These are phyloP conservation scores for Aspergillus affinis DNA, from an alignment of 495 filamentous ascomycete species.

Conservation along the genomic window DNA sequence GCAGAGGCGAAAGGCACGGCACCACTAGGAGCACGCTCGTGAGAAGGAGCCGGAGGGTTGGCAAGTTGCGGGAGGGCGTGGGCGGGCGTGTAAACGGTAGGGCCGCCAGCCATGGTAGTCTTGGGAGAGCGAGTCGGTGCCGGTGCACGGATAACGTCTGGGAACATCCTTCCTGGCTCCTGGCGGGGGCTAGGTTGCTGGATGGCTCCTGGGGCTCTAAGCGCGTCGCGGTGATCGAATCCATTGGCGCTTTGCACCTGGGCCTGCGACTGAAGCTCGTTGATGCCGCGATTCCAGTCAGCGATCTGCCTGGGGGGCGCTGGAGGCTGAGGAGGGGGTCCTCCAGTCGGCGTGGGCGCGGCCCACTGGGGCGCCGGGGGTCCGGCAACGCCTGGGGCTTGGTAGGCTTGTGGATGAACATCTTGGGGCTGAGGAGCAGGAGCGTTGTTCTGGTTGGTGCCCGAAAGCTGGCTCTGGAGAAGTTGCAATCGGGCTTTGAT, in stretches of 20 bases:
- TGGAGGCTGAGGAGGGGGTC: slow-evolving; percentile 60
- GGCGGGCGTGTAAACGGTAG: slow-evolving; percentile 60
- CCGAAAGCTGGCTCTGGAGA: slow-evolving; percentile 72
- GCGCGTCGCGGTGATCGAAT: slow-evolving; percentile 72
- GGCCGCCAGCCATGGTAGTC: slow-evolving; percentile 53
- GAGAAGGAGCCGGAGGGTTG: slow-evolving; percentile 49
- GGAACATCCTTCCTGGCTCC: slow-evolving; percentile 70
- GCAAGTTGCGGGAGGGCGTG: slow-evolving; percentile 63
- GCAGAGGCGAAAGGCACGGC: slow-evolving; percentile 38
- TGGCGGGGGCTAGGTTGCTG: slow-evolving; percentile 69
- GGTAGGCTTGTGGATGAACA: slow-evolving; percentile 83
- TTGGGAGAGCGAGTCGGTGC: slow-evolving; percentile 64
- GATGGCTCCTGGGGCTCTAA: slow-evolving; percentile 62
- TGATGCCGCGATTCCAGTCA: slow-evolving; percentile 75
- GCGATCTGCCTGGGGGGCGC: slow-evolving; percentile 60
- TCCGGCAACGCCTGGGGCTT: slow-evolving; percentile 64
- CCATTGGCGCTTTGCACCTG: slow-evolving; percentile 68
- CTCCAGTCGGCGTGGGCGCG: slow-evolving; percentile 62
- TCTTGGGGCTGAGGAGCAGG: slow-evolving; percentile 78
- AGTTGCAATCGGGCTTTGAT: slow-evolving; percentile 94
- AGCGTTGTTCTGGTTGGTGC: slow-evolving; percentile 63
- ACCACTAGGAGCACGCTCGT: slow-evolving; percentile 58
- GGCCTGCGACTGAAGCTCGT: slow-evolving; percentile 67
- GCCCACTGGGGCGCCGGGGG: slow-evolving; percentile 88
- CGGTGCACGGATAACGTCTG: slow-evolving; percentile 64